phyloP scores from a whole-genome alignment of 2,329 filamentous ascomycete species.

The Ramichloridium luteum region DNA sequence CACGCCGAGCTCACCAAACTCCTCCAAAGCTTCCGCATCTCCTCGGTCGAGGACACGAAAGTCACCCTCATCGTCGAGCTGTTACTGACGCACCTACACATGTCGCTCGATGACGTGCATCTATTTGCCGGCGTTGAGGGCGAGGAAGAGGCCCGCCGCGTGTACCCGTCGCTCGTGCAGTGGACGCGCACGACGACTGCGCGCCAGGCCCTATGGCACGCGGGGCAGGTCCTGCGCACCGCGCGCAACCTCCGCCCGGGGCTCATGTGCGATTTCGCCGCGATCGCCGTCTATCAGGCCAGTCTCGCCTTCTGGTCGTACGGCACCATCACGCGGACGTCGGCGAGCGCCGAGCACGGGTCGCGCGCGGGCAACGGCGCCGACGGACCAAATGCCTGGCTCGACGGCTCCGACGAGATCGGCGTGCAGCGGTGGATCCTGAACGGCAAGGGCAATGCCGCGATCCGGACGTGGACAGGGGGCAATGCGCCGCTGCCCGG shows the following conservation, averaged over 20 bases:
- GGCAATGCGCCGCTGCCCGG: slow-evolving; percentile 11
- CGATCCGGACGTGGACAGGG: slow-evolving; percentile 17
- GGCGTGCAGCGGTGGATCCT: slow-evolving; percentile 33
- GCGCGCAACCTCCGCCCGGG: slow-evolving; percentile 36
- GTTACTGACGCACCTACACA: slow-evolving; percentile 51
- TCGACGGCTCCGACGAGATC: slow-evolving; percentile 45
- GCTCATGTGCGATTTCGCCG: slow-evolving; percentile 46
- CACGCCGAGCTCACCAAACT: slow-evolving; percentile 52
- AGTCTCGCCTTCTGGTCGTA: slow-evolving; percentile 58
- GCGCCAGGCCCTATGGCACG: slow-evolving; percentile 53
- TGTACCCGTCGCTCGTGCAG: slow-evolving; percentile 46
- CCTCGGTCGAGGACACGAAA: slow-evolving; percentile 24
- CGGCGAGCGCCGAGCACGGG: slow-evolving; percentile 28
- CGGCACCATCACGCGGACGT: slow-evolving; percentile 39
- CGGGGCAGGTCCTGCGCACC: slow-evolving; percentile 52
- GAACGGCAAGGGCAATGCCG: slow-evolving; percentile 23
- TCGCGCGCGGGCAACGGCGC: slow-evolving; percentile 30
- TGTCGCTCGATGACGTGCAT: slow-evolving; percentile 53
- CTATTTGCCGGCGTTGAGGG: slow-evolving; percentile 57
- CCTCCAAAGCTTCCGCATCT: slow-evolving; percentile 40
- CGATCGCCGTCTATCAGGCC: slow-evolving; percentile 57
- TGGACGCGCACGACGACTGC: slow-evolving; percentile 47
- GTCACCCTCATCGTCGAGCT: slow-evolving; percentile 35
- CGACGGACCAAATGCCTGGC: slow-evolving; percentile 26
- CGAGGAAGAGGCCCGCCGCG: slow-evolving; percentile 49